A percentile compares a stretch with the other conserved stretches of the same genome.
Evolutionary conservation across 1,284 basidiomycete species (phyloP).

Genomic region (Earliella scabrosa): DNA sequence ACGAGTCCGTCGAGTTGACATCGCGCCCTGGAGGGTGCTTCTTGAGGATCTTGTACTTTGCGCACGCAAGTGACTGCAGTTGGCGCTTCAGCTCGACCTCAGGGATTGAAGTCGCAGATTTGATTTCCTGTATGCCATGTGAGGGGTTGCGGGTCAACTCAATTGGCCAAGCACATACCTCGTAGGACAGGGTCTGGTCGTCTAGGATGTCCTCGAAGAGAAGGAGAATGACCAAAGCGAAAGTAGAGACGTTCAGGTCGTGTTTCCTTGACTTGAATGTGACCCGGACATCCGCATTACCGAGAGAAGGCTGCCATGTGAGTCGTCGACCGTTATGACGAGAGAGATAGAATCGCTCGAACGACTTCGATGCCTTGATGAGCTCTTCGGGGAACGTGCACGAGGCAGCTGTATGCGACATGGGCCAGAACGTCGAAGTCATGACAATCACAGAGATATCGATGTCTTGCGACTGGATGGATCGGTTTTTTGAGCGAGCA

Average conservation of each 20-base stretch:
- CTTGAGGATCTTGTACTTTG: constrained; percentile 93
- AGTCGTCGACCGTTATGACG: constrained; percentile 90
- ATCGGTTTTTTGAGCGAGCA: no score
- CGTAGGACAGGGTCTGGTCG: constrained; percentile 74
- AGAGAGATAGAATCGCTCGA: constrained; percentile 90
- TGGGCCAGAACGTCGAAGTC: constrained; percentile 95
- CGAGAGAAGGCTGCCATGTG: constrained; percentile 94
- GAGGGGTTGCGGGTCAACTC: background rate
- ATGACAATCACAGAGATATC: constrained; percentile 89
- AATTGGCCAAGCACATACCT: constrained; percentile 46
- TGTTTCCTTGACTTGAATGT: constrained; percentile 83
- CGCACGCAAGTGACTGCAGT: constrained; percentile 95
- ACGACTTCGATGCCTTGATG: constrained; percentile 70
- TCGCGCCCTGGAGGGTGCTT: constrained; percentile 92
- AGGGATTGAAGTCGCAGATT: constrained; percentile 72
- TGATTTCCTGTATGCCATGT: constrained; percentile 58
- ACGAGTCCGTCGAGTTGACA: constrained; percentile 75
- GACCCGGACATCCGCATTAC: constrained; percentile 89
- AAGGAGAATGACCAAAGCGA: constrained; percentile 87
- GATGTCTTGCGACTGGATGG: constrained; percentile 73
- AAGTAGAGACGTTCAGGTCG: constrained; percentile 94
- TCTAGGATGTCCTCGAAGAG: constrained; percentile 82
- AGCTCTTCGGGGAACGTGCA: constrained; percentile 76
- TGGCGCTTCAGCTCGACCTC: constrained; percentile 87
- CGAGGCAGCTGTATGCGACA: constrained; percentile 61